Evolutionary conservation across 306 rosid genomes (phyloP).

Genomic region (Cucumis sativus): Cucumber_9930_V3 NC_026657.2:1636501-1637000

Average conservation of each 20-base stretch:
- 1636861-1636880: conserved; percentile 99
- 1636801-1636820: conserved; percentile 95
- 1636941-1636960: neutral
- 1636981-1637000: conserved; percentile 4
- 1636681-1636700: conserved; percentile 97
- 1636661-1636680: conserved; percentile 73
- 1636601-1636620: neutral
- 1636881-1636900: conserved; percentile 97
- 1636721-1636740: conserved; percentile 99
- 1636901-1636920: conserved; percentile 99
- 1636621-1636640: neutral
- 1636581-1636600: neutral
- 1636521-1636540: neutral
- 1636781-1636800: conserved; percentile 99
- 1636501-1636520: neutral
- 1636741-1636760: conserved; percentile 97
- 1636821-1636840: conserved; percentile 97
- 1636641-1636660: neutral
- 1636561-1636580: neutral
- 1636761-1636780: conserved; percentile 95
- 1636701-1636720: conserved; percentile 94
- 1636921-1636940: conserved; percentile 40
- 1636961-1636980: neutral
- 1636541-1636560: neutral
- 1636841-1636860: conserved; percentile 99